Conservation (phyloP, 805 yeast genomes). For the Naumovozyma castellii region DNA sequence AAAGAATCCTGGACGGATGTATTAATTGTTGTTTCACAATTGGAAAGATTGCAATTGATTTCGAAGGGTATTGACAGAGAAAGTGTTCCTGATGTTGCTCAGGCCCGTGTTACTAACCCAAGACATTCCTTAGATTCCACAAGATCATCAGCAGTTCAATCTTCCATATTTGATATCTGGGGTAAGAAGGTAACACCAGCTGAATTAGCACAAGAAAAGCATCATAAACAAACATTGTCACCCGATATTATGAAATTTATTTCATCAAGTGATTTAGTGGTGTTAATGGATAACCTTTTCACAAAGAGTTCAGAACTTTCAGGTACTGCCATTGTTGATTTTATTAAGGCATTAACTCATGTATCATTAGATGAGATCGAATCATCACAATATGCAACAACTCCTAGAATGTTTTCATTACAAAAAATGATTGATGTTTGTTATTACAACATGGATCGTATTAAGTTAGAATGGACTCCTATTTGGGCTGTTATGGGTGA, state of each 20-base stretch:
- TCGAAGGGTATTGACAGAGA: constrained; percentile 82
- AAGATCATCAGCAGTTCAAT: constrained; percentile 32
- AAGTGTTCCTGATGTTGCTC: constrained; percentile 74
- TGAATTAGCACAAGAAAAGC: constrained; percentile 61
- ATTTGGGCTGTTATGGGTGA: constrained; percentile 91
- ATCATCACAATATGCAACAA: constrained; percentile 67
- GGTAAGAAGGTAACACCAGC: constrained; percentile 46
- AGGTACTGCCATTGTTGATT: constrained; percentile 78
- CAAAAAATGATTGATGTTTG: constrained; percentile 96
- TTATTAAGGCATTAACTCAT: constrained; percentile 76
- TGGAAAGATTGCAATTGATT: constrained; percentile 80
- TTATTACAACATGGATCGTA: constrained; percentile 93
- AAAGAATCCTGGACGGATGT: constrained; percentile 78
- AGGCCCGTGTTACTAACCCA: constrained; percentile 55
- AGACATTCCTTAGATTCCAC: constrained; percentile 46
- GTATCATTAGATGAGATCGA: constrained; percentile 88
- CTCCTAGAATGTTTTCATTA: constrained; percentile 85
- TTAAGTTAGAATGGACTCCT: constrained; percentile 92
- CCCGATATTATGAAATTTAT: constrained; percentile 48
- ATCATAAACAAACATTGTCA: constrained; percentile 59
- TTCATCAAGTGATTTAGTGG: constrained; percentile 59
- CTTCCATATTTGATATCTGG: constrained; percentile 48
- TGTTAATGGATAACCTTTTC: constrained; percentile 78
- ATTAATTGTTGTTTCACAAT: constrained; percentile 73
- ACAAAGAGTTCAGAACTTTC: constrained; percentile 69